Evolutionary conservation across 176 grass and related monocot genomes (phyloP).

Genomic region (Areca catechu): DNA sequence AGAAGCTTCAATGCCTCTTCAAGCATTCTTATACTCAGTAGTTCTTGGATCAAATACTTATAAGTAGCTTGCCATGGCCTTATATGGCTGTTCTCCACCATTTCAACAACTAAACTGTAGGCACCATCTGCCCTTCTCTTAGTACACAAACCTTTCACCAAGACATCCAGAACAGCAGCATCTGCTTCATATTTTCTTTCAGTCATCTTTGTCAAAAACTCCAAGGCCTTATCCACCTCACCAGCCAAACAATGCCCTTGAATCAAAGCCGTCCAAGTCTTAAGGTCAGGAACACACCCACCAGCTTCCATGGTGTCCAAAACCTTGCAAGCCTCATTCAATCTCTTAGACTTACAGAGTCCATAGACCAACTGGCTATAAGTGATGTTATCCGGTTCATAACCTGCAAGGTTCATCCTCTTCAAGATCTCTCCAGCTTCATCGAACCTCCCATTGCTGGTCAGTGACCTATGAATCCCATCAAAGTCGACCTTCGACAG

Average conservation of each 20-base stretch:
- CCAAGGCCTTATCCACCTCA: conserved; percentile 49
- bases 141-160: conserved; percentile 56
- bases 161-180: conserved; percentile 52
- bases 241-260: conserved; percentile 58
- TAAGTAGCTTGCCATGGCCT: conserved; percentile 56
- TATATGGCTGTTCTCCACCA: conserved; percentile 50
- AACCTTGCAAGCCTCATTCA: conserved; percentile 57
- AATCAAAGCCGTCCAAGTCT: conserved; percentile 90
- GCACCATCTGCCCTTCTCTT: conserved; percentile 35
- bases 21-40: conserved; percentile 54
- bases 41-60: conserved; percentile 45
- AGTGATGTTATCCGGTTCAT: conserved; percentile 70
- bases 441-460: conserved; percentile 47
- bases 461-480: conserved; percentile 67
- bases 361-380: conserved; percentile 82
- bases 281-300: conserved; percentile 58
- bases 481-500: conserved; percentile 59
- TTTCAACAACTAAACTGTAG: conserved; percentile 51
- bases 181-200: conserved; percentile 49
- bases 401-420: conserved; percentile 51
- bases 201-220: conserved; percentile 57
- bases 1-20: conserved; percentile 56
- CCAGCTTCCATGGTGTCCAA: conserved; percentile 55
- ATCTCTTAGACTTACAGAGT: conserved; percentile 46
- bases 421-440: conserved; percentile 47